Evolutionary conservation across 768 basidiomycete species (phyloP), one percentile per base, ranked within the genome.

Genomic region (Termitomyces titanicus): DNA sequence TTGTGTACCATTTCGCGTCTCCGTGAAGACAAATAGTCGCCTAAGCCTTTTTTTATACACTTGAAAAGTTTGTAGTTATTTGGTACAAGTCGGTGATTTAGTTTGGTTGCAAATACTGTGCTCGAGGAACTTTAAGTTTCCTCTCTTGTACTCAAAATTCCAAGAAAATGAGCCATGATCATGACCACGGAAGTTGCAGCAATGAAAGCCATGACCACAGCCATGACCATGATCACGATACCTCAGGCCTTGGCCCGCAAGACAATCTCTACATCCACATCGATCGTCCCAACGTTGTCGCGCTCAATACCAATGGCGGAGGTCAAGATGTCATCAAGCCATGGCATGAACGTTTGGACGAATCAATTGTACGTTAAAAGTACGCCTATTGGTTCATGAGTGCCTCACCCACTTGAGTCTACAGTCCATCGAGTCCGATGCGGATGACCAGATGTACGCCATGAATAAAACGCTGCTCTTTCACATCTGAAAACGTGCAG

Each of bases 351-450:
- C 82, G 92, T 34, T 67, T 81, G 52, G 84, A 88, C 55, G 92
- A 94, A 68, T 72, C 72, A 29, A 73, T 77, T 73, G 94, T 94
- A 65, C 61, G 79, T 60, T 54, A 29, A 44, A 43, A 8, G 52
- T 27, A 42, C 54, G 50, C 33, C 9, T 48, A 51, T 20, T 33
- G 10, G 47, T 35, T 29, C 54, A 31, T 46, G 54, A 20, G 42
- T 18, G 47, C 13, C 31, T 47, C 39, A 56, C 48, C 47, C 53
- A 33, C 50, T 53, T 39, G 13, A 22, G 25, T 31, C 13, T 33
- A 52, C 22, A 97, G 94, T 90, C 72, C 57, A 67, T 94, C 55
- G 89, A 94, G 69, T 94, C 92, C 17, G 94, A 97, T 60, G 88
- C 89, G 33, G 94, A 96, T 70, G 94, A 95, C 65, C 89, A 93